These are phyloP conservation scores for Peterozyma xylosa DNA, from an alignment of 805 yeast genomes.

Conservation along the genomic window DNA sequence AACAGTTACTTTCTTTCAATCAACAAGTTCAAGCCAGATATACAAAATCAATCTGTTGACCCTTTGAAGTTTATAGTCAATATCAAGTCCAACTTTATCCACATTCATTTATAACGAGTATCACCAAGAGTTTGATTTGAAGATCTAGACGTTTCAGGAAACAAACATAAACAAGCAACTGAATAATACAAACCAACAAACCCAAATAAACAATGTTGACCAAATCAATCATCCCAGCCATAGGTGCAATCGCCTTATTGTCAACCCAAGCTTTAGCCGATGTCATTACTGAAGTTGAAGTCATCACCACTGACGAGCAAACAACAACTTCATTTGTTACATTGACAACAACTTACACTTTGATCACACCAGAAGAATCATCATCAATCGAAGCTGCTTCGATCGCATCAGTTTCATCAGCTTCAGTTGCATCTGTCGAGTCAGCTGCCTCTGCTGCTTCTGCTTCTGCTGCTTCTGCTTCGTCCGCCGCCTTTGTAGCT, in stretches of 20 bases:
- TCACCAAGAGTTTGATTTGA: neutral
- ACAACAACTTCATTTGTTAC: constrained; percentile 36
- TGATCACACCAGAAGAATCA: constrained; percentile 38
- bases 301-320: constrained; percentile 9
- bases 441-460: constrained; percentile 17
- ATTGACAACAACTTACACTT: constrained; percentile 37
- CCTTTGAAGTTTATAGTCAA: too few relatives aligned
- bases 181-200: neutral
- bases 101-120: constrained; percentile 2
- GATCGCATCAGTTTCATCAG: constrained; percentile 13
- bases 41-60: too few relatives aligned
- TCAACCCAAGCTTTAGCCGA: constrained; percentile 18
- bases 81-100: too few relatives aligned
- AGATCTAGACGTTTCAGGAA: neutral
- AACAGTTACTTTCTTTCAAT: too few relatives aligned
- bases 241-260: constrained; percentile 12
- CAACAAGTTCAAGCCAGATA: too few relatives aligned
- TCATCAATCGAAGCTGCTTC: constrained; percentile 17
- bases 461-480: constrained; percentile 25
- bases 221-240: constrained; percentile 16
- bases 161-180: neutral
- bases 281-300: constrained; percentile 1
- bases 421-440: constrained; percentile 14
- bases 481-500: constrained; percentile 31
- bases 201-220: constrained; percentile 15